Base-by-base conservation (phyloP, 1,139 yeast species). In the Debaryomyces udenii region DNA sequence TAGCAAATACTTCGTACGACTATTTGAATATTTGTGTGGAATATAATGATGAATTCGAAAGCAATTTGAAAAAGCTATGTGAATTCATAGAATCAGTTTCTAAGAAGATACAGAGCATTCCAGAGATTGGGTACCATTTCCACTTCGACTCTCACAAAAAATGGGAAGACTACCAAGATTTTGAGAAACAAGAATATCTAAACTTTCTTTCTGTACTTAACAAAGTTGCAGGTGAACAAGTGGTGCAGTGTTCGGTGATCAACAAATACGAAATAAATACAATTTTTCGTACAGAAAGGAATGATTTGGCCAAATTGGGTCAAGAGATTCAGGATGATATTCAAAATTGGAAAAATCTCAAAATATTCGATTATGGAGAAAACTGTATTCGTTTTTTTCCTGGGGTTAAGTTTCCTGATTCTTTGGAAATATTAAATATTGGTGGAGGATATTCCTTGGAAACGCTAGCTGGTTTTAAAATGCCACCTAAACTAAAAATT, bases 361-460 rank as follows among this genome's bases (percentile, higher is more conserved):
- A 56, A 34, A 50, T 59, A 2, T 53, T 72, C 29, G 78, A 73
- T 47, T 71, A 68, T 46, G 66, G 71, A 7, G 68, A 66, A 35
- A 69, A 70, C 46, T 61, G 68, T 41, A 61, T 73, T 15, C 53
- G 73, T 29, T 59, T 63, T 37, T 57, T 72, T 9, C 74, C 76
- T 4, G 76, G 73, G 1, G 68, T 72, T 5, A 62, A 57, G 32
- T 61, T 72, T 32, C 76, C 78, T 1, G 70, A 70, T 23, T 44
- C 64, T 0, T 50, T 73, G 28, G 70, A 70, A 47, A 59, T 62
- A 2, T 54, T 73, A 44, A 73, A 72, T 47, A 57, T 73, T 17
- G 71, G 74, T 9, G 76, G 77, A 7, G 70, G 75, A 1, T 59
- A 59, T 39, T 66, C 74, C 2, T 55, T 73, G 38, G 75, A 70